These are phyloP conservation scores for Lecanicillium sp. DNA, from an alignment of 2,329 filamentous ascomycete genomes.

Conservation along the genomic window DNA sequence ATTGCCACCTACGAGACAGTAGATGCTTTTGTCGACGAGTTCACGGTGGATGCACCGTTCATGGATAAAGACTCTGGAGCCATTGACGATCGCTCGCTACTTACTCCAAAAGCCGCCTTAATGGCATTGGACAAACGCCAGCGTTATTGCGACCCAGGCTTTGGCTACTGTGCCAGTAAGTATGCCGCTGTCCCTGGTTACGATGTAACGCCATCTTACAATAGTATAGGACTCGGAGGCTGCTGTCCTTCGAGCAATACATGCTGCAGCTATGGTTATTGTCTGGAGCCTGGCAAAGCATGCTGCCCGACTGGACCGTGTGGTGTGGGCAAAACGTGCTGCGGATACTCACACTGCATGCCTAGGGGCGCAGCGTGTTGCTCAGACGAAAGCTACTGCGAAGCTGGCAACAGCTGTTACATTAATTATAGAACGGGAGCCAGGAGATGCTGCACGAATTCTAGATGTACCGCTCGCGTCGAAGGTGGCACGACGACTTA, in stretches of 20 bases:
- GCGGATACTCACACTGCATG: slow-evolving; percentile 15
- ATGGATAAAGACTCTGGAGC: slow-evolving; percentile 2
- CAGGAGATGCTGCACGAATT: slow-evolving; percentile 16
- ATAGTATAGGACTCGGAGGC: slow-evolving; percentile 8
- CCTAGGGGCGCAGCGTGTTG: slow-evolving; percentile 14
- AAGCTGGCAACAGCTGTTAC: slow-evolving; percentile 15
- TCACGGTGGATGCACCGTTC: slow-evolving; percentile 6
- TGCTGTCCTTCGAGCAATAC: slow-evolving; percentile 12
- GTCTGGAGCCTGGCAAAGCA: slow-evolving; percentile 8
- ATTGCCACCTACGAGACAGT: slow-evolving; percentile 4
- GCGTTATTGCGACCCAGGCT: slow-evolving; percentile 12
- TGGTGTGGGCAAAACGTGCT: slow-evolving; percentile 11
- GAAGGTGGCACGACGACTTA: slow-evolving; percentile 13
- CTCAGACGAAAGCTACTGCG: slow-evolving; percentile 13
- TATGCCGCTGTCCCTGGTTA: neutral
- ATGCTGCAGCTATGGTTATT: slow-evolving; percentile 18
- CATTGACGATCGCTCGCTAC: slow-evolving; percentile 3
- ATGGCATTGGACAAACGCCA: slow-evolving; percentile 11
- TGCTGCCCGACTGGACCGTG: slow-evolving; percentile 17
- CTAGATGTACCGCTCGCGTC: slow-evolving; percentile 15
- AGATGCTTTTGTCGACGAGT: slow-evolving; percentile 6
- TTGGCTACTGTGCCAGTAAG: slow-evolving; percentile 14
- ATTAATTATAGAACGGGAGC: neutral
- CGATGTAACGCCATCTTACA: neutral
- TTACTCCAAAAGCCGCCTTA: slow-evolving; percentile 4